These are phyloP conservation scores for Gnetum montanum DNA, from an alignment of 75 land plant species.

Conservation along the genomic window DNA sequence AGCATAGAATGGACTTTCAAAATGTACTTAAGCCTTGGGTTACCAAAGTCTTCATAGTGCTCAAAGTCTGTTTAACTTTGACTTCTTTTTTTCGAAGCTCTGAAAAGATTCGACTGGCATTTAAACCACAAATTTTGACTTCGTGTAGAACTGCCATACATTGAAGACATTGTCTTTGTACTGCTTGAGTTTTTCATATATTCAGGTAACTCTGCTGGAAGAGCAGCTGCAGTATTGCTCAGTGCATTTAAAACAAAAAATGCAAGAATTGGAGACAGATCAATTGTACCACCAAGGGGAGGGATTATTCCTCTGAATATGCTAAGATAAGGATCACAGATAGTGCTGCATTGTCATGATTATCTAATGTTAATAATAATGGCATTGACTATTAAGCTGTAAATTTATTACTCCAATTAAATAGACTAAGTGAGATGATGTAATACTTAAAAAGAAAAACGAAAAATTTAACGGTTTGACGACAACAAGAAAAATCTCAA, in stretches of 20 bases:
- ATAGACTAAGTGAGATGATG: no score
- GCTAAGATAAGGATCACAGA: conserved; percentile 96
- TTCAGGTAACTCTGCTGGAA: conserved; percentile 82
- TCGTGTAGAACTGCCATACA: conserved; percentile 9
- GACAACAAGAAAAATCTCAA: no score
- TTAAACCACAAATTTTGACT: conserved; percentile 49
- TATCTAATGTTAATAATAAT: no score
- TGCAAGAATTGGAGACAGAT: conserved; percentile 91
- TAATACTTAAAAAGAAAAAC: no score
- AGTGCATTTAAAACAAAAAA: conserved; percentile 82
- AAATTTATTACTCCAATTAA: no score
- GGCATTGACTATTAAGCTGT: no score
- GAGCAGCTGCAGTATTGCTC: conserved; percentile 88
- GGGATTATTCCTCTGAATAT: conserved; percentile 94
- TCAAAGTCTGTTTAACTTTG: background rate
- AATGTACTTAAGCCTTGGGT: no score
- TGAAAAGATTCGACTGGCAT: conserved; percentile 15
- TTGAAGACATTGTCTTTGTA: background rate
- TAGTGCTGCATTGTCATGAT: conserved; percentile 75
- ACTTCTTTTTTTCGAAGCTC: conserved; percentile 1
- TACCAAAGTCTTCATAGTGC: background rate
- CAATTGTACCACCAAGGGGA: conserved; percentile 84
- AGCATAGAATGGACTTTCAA: no score
- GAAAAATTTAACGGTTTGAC: no score
- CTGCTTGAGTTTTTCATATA: conserved; percentile 7